Evolutionary conservation across 495 filamentous ascomycete species (phyloP), one percentile per base, ranked within the genome.

Genomic region (Geopyxis carbonaria): DNA sequence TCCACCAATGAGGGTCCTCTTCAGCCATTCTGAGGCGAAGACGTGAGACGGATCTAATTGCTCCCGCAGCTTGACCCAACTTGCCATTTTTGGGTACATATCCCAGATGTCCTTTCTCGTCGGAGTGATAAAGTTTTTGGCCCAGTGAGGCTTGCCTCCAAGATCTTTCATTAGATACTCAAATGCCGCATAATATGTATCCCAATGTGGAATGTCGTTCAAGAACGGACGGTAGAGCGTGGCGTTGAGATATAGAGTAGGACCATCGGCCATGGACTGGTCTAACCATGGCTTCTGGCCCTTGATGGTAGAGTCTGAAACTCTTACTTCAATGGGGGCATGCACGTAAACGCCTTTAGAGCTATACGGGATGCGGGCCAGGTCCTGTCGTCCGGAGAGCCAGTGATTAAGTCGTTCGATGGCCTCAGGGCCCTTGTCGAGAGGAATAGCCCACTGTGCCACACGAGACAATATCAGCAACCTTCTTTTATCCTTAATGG

Each of bases 101-200:
- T 43, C 33, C 36, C 59, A 56, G 20, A 81, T 63, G 29, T 79
- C 72, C 25, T 66, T 63, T 6, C 67, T 64, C 1, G 62, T 60
- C 10, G 66, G 65, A 11, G 70, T 67, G 20, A 64, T 61, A 59
- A 93, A 95, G 51, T 93, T 93, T 68, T 97, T 97, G 5, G 91
- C 89, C 85, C 89, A 97, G 59, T 97, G 89, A 22, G 89, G 89
- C 33, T 68, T 66, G n/a, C 82, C 89, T 39, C 79, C 82, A 40
- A 92, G 61, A 36, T 93, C 80, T 23, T 74, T 75, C 89, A 95
- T 95, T 33, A 97, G 73, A 65, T 75, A 89, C 64, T 97, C 89
- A 45, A 97, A 94, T 1, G 82, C 89, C 56, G 81, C 65, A 56
- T 94, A 95, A 60, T 93, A 97, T 21, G 84, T 69, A 40, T 69